A percentile compares a stretch with the other conserved stretches of the same genome.
phyloP scores from a whole-genome alignment of 2,329 filamentous ascomycete species.

The Fusarium sororula region DNA sequence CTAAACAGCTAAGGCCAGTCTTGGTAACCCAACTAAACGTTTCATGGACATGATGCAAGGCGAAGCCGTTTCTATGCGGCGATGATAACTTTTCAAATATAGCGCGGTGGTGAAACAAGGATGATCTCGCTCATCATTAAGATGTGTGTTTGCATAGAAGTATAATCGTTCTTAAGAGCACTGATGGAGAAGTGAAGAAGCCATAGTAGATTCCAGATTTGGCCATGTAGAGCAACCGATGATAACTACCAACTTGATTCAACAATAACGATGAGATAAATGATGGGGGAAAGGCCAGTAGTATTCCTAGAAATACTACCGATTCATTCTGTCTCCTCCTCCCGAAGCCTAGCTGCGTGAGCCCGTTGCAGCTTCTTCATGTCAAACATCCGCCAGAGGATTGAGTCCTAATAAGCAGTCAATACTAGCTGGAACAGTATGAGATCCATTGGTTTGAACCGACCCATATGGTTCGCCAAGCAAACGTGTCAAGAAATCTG shows the following conservation, averaged over 20 bases:
- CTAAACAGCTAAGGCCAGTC: no score
- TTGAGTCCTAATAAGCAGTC: not conserved
- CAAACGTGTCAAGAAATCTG: not conserved
- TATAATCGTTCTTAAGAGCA: not conserved
- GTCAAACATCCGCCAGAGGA: not conserved
- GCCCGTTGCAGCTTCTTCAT: not conserved
- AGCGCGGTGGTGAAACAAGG: no score
- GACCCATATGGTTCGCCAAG: not conserved
- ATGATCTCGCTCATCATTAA: no score
- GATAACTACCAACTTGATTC: not conserved
- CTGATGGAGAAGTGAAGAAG: not conserved
- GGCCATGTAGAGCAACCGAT: rapidly evolving
- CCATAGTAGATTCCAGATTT: not conserved
- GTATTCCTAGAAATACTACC: no score
- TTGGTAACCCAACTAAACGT: no score
- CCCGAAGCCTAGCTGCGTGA: not conserved
- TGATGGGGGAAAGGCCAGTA: rapidly evolving
- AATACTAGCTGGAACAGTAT: not conserved
- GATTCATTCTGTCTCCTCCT: not conserved
- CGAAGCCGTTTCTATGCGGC: no score
- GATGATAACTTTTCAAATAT: no score
- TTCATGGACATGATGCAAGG: no score
- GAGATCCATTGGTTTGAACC: rapidly evolving
- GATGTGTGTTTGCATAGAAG: no score
- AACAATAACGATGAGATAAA: rapidly evolving